Percentiles rank a stretch among this genome's conserved stretches.
phyloP scores from a whole-genome alignment of 2,329 filamentous ascomycete species.

The Triangularia verruculosa region DNA sequence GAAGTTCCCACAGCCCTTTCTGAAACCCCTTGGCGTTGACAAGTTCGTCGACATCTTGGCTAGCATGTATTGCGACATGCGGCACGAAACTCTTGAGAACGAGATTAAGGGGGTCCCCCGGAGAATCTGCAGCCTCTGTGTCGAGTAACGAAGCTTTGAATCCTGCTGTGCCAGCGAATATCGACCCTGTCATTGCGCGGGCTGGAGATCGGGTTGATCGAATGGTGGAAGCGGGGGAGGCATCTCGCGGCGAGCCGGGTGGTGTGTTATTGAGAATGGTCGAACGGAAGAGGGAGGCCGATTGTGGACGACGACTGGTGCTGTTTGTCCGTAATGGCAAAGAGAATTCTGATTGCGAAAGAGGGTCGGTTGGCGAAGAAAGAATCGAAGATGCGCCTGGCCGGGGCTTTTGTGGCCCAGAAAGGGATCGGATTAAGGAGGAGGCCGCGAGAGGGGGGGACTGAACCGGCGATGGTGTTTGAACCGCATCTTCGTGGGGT shows the following conservation, averaged over 20 bases:
- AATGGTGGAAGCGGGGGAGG: slow-evolving; percentile 53
- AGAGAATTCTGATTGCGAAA: slow-evolving; percentile 51
- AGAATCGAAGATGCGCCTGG: slow-evolving; percentile 32
- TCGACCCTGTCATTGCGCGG: slow-evolving; percentile 55
- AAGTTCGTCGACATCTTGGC: slow-evolving; percentile 77
- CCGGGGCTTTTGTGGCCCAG: slow-evolving; percentile 48
- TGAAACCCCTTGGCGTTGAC: slow-evolving; percentile 80
- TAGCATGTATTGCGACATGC: slow-evolving; percentile 83
- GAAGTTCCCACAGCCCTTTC: slow-evolving; percentile 76
- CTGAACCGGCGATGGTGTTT: slow-evolving; percentile 62
- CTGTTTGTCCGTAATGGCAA: slow-evolving; percentile 41
- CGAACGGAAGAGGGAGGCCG: slow-evolving; percentile 62
- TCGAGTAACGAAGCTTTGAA: slow-evolving; percentile 45
- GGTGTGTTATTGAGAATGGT: slow-evolving; percentile 54
- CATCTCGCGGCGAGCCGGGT: slow-evolving; percentile 62
- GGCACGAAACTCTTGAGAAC: slow-evolving; percentile 86
- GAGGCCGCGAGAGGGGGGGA: slow-evolving; percentile 66
- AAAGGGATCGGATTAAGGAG: slow-evolving; percentile 48
- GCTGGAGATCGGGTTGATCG: slow-evolving; percentile 45
- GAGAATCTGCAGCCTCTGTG: slow-evolving; percentile 41
- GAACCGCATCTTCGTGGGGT: slow-evolving; percentile 61
- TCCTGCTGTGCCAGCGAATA: slow-evolving; percentile 44
- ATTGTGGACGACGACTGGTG: slow-evolving; percentile 17
- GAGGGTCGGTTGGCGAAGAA: slow-evolving; percentile 31
- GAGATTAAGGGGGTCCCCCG: slow-evolving; percentile 58